Conservation (phyloP, 495 filamentous ascomycete genomes). For the Daldinia bambusicola region DNA sequence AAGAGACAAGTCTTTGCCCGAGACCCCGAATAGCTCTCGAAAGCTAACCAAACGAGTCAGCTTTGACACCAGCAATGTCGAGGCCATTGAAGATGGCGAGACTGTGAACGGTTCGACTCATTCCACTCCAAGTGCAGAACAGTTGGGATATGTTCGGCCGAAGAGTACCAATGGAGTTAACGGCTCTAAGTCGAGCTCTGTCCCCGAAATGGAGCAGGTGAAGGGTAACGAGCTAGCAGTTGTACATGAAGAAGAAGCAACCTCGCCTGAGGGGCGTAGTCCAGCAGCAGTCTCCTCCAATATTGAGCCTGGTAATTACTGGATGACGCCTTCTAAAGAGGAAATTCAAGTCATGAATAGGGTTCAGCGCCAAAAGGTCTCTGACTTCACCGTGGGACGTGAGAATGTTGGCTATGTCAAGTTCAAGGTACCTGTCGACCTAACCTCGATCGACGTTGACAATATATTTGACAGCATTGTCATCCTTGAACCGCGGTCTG, state of each 20-base stretch:
- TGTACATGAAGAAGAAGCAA: constrained; percentile 75
- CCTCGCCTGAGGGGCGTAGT: constrained; percentile 46
- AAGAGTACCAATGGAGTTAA: constrained; percentile 62
- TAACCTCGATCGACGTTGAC: constrained; percentile 76
- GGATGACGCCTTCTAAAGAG: constrained; percentile 77
- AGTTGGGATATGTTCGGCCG: constrained; percentile 73
- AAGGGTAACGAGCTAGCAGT: constrained; percentile 80
- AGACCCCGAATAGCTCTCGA: constrained; percentile 61
- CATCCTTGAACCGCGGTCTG: constrained; percentile 73
- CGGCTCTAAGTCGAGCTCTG: constrained; percentile 54
- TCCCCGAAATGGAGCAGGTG: constrained; percentile 77
- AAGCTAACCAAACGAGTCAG: constrained; percentile 86
- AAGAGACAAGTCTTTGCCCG: constrained; percentile 55
- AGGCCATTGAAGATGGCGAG: constrained; percentile 52
- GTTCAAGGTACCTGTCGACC: constrained; percentile 84
- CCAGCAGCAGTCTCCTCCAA: constrained; percentile 52
- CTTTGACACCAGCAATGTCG: constrained; percentile 74
- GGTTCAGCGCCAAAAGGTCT: constrained; percentile 74
- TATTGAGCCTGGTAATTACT: constrained; percentile 78
- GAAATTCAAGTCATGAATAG: constrained; percentile 79
- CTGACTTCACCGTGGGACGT: constrained; percentile 82
- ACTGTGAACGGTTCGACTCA: constrained; percentile 56
- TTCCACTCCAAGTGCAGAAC: constrained; percentile 65
- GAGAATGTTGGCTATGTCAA: constrained; percentile 78
- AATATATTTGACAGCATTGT: constrained; percentile 77